These are phyloP conservation scores for Prunus yedoensis DNA, from an alignment of 331 rosid genomes.

Conservation along the genomic window DNA sequence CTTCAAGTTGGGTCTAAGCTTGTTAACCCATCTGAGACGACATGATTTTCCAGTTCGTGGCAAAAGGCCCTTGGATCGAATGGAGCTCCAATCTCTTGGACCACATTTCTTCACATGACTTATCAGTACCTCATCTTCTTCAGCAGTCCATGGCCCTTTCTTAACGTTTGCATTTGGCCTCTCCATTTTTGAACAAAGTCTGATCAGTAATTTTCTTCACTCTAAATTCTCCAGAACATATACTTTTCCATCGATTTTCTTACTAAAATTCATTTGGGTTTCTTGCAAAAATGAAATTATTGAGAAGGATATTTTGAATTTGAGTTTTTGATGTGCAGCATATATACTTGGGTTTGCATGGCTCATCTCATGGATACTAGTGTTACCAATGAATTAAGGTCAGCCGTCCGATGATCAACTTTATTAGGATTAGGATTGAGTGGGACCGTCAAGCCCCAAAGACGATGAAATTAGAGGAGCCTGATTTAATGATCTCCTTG, in stretches of 20 bases:
- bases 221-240: background rate
- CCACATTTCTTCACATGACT: slow-evolving; percentile 27
- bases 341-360: background rate
- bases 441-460: background rate
- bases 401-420: background rate
- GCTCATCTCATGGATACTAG: background rate
- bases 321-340: background rate
- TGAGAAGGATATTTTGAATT: background rate
- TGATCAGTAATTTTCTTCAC: background rate
- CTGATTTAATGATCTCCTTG: background rate
- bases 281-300: background rate
- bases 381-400: background rate
- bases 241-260: background rate
- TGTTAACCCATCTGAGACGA: slow-evolving; percentile 37
- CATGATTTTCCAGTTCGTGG: slow-evolving; percentile 37
- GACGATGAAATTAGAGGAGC: background rate
- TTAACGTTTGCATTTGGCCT: slow-evolving; percentile 8
- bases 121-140: slow-evolving; percentile 35
- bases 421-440: background rate
- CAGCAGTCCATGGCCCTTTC: slow-evolving; percentile 34
- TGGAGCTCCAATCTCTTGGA: slow-evolving; percentile 39
- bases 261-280: background rate
- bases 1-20: slow-evolving; percentile 34
- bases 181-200: slow-evolving; percentile 15
- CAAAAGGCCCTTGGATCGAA: slow-evolving; percentile 38